Evolutionary conservation across 495 filamentous ascomycete species (phyloP).

Genomic region (Neurospora sublineolata): DNA sequence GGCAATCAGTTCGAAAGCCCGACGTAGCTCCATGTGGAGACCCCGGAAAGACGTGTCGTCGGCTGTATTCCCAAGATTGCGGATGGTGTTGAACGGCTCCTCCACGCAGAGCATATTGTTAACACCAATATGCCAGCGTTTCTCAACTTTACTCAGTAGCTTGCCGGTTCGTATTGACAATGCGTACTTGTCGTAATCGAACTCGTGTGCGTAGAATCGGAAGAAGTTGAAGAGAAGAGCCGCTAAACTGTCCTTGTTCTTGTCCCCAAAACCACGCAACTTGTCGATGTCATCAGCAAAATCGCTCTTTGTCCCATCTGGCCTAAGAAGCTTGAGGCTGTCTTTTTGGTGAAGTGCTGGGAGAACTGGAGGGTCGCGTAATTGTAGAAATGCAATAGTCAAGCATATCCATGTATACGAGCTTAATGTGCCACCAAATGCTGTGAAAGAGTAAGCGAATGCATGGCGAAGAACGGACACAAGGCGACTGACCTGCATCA

Average conservation of each 20-base stretch:
- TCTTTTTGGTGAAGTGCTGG: conserved; percentile 75
- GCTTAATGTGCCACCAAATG: conserved; percentile 85
- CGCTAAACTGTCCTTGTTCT: conserved; percentile 74
- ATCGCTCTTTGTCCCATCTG: conserved; percentile 52
- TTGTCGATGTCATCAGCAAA: conserved; percentile 79
- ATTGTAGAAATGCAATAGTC: conserved; percentile 93
- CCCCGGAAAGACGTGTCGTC: conserved; percentile 89
- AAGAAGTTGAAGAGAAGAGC: conserved; percentile 88
- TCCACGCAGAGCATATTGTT: conserved; percentile 88
- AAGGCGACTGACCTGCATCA: conserved; percentile 66
- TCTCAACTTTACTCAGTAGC: conserved; percentile 72
- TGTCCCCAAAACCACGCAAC: conserved; percentile 58
- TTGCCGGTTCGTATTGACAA: conserved; percentile 80
- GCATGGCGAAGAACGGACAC: neutral
- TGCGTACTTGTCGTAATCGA: conserved; percentile 75
- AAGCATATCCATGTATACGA: conserved; percentile 99
- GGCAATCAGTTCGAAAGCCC: conserved; percentile 71
- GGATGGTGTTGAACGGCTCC: conserved; percentile 84
- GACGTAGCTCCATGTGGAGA: conserved; percentile 76
- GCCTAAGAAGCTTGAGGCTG: conserved; percentile 45
- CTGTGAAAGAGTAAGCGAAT: conserved; percentile 31
- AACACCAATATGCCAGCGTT: conserved; percentile 65
- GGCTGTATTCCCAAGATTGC: conserved; percentile 95
- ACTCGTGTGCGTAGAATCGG: conserved; percentile 82
- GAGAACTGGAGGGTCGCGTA: conserved; percentile 74